A percentile compares a stretch with the other conserved stretches of the same genome.
Conservation (phyloP, 495 filamentous ascomycete species). For the Corynascus novoguineensis region DNA sequence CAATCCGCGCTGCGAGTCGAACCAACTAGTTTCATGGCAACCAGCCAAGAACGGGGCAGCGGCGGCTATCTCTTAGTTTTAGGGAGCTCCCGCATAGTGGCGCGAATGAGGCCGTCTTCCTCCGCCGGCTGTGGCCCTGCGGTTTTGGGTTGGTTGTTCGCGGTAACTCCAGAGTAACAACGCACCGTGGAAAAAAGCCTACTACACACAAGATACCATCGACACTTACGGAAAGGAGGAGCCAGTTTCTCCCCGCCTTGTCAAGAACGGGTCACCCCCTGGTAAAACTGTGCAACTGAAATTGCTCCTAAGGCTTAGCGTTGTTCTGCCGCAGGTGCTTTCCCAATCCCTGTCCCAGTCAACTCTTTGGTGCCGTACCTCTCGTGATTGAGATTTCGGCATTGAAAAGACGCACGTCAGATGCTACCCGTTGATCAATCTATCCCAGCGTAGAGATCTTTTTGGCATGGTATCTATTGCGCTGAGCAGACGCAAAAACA, state of each 20-base stretch:
- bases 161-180: too few relatives aligned
- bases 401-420: too few relatives aligned
- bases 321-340: neutral
- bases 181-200: too few relatives aligned
- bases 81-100: conserved; percentile 5
- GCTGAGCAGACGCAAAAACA: too few relatives aligned
- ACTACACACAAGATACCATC: too few relatives aligned
- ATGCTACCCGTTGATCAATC: too few relatives aligned
- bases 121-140: neutral
- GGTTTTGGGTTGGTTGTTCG: too few relatives aligned
- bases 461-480: too few relatives aligned
- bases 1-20: neutral
- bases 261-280: neutral
- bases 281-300: neutral
- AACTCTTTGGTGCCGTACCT: too few relatives aligned
- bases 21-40: neutral
- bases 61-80: conserved; percentile 19
- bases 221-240: too few relatives aligned
- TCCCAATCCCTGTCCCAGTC: neutral
- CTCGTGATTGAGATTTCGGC: too few relatives aligned
- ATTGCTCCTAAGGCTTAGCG: neutral
- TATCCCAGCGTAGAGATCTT: neutral
- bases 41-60: conserved; percentile 8
- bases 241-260: neutral
- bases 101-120: neutral